Base-by-base conservation (phyloP, 441 rosid genomes). In the Gossypium lobatum region DNA sequence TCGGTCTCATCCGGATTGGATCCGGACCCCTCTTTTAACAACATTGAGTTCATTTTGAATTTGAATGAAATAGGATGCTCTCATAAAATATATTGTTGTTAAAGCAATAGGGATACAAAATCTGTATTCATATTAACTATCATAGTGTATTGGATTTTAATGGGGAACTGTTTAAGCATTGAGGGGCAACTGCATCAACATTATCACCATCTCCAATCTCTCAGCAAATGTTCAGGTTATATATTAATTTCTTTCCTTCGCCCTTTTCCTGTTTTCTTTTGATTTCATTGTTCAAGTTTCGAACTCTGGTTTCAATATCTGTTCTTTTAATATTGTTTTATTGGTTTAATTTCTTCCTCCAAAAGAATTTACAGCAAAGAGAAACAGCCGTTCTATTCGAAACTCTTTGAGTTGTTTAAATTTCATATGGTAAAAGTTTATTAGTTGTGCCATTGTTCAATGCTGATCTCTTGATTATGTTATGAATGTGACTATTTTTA, bases 111-210 rank as follows among this genome's bases (percentile, higher is more conserved):
- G 23, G 62, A 16, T 67, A 16, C 46, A 14, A 62, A 34, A 37
- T 73, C 26, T 3, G 28, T 25, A 46, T 61, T 54, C 48, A 69
- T 74, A 70, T 39, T 68, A 17, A 45, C 31, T 67, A 65, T 63
- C 16, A 63, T 70, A 8, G 57, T 61, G 46, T 60, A 76, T 76
- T 46, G 71, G 70, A 83, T 82, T 52, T 52, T 88, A 77, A 92
- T 92, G 98, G 98, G 97, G 88, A 81, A 82, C 79, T 94, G 97
- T 78, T 92, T 85, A 50, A 90, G 97, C 71, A 71, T 76, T 77
- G 93, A 88, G 74, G 78, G 80, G 7, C 77, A 82, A 63, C 76
- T 59, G 54, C 81, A 76, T 20, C 80, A 45, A 18, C 78, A 75
- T 3, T 78, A 75, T 25, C 80, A 28, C 16, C 78, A 75, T 3